Evolutionary conservation across 805 yeast genomes (phyloP), one percentile per base, ranked within the genome.

Genomic region (Pichia rugopelliculosa): DNA sequence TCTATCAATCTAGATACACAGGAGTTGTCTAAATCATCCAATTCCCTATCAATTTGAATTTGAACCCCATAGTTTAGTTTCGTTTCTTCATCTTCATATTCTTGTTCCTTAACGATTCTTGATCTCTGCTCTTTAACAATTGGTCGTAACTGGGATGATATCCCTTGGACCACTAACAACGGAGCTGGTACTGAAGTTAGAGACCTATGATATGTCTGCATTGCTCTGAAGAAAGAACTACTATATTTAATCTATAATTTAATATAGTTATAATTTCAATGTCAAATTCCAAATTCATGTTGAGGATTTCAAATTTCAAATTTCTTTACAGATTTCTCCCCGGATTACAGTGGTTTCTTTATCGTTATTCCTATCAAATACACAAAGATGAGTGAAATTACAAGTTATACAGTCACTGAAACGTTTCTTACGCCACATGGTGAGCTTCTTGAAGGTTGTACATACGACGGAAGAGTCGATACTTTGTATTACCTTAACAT

Each of bases 361-460:
- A n/a, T n/a, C 34, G n/a, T 65, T 53, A 42, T 72, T 73, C 76
- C 72, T 72, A 7, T 9, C 5, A 3, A 8, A n/a, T 30, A 30
- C n/a, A 30, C 17, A 30, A 30, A 6, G n/a, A 30, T 30, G 34
- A 5, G 34, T n/a, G 34, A 8, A 15, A n/a, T 30, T 15, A 30
- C 17, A 30, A 30, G 34, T 9, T 38, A 41, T 25, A 36, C 18
- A 33, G 47, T 45, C 20, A 30, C 41, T 6, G 44, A 26, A 58
- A 59, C 65, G 18, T 62, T 59, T 37, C 52, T 65, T 37, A 44
- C 48, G n/a, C 55, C 60, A 39, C 55, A 48, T 49, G 78, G 74
- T 46, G 52, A 84, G 46, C 67, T 84, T 5, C 68, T 80, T 9
- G 93, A 84, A 59, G 90, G 90, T 17, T 67, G 82, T 54, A 75